Evolutionary conservation across 2,329 filamentous ascomycete species (phyloP).

Genomic region (Pleurostoma richardsiae): DNA sequence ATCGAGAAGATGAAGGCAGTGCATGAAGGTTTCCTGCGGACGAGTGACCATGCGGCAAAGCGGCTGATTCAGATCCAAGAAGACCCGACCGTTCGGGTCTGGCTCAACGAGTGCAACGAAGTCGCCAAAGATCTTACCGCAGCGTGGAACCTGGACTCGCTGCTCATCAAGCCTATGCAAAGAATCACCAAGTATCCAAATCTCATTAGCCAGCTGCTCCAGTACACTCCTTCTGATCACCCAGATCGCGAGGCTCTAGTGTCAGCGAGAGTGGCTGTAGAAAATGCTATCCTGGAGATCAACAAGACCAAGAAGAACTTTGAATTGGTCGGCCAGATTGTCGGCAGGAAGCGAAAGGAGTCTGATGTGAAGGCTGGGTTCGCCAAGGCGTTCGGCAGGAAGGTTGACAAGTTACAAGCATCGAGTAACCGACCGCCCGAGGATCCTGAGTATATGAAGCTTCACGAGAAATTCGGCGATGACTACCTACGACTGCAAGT

Average conservation of each 20-base stretch:
- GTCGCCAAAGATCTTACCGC: conserved; percentile 88
- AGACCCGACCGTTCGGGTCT: conserved; percentile 65
- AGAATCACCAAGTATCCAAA: conserved; percentile 91
- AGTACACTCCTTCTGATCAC: conserved; percentile 75
- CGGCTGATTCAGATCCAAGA: conserved; percentile 58
- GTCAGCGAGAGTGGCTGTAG: conserved; percentile 45
- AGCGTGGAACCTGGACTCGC: conserved; percentile 90
- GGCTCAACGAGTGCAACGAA: conserved; percentile 89
- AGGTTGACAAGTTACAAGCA: conserved; percentile 78
- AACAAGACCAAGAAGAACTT: conserved; percentile 95
- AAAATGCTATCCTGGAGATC: conserved; percentile 74
- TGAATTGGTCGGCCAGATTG: conserved; percentile 85
- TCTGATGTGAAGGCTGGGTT: conserved; percentile 81
- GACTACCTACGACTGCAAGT: conserved; percentile 92
- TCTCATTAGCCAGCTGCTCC: conserved; percentile 72
- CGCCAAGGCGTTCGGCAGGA: conserved; percentile 83
- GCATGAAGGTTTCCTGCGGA: conserved; percentile 59
- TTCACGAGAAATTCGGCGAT: conserved; percentile 83
- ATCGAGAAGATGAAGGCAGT: conserved; percentile 56
- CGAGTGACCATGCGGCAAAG: conserved; percentile 58
- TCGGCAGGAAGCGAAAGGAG: conserved; percentile 79
- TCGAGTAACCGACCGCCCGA: conserved; percentile 58
- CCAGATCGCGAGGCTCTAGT: conserved; percentile 69
- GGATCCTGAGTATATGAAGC: conserved; percentile 73
- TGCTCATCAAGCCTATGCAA: conserved; percentile 97